phyloP scores from a whole-genome alignment of 345 rosid genomes.

The Mangifera indica region DNA sequence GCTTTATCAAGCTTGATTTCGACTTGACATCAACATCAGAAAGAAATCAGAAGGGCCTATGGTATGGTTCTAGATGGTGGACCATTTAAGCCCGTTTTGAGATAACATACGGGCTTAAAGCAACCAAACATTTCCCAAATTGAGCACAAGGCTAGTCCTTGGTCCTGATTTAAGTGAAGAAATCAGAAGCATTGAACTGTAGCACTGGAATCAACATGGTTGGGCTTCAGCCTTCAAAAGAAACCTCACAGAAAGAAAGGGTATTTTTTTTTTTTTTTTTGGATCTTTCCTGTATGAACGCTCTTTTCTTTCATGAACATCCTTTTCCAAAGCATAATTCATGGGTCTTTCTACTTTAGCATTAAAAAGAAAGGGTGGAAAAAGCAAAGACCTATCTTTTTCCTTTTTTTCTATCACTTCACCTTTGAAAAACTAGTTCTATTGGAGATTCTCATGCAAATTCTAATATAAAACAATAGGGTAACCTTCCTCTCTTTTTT shows the following conservation, averaged over 20 bases:
- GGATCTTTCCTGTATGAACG: conserved; percentile 25
- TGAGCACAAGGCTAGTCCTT: not conserved
- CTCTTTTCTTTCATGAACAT: conserved; percentile 15
- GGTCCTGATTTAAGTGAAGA: not conserved
- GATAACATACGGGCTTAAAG: conserved; percentile 4
- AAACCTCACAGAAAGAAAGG: conserved; percentile 12
- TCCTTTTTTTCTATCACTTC: conserved; percentile 26
- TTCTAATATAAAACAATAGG: conserved; percentile 15
- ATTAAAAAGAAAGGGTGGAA: conserved; percentile 1
- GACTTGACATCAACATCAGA: no score
- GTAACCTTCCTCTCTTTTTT: not conserved
- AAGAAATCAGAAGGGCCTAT: not conserved
- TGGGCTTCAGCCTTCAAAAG: conserved; percentile 21
- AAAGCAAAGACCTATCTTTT: conserved; percentile 36
- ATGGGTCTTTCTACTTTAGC: conserved; percentile 32
- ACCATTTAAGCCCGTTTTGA: not conserved
- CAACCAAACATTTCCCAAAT: not conserved
- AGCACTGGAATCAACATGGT: conserved; percentile 33
- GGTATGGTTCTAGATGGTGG: not conserved
- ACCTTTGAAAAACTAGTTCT: conserved; percentile 33
- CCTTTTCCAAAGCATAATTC: conserved; percentile 24
- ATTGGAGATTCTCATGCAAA: conserved; percentile 59
- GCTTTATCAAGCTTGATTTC: no score
- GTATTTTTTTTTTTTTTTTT: not conserved
- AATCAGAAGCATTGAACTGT: not conserved